These are phyloP conservation scores for Hydrangea macrophylla DNA, from an alignment of 148 eudicot species.

Conservation along the genomic window DNA sequence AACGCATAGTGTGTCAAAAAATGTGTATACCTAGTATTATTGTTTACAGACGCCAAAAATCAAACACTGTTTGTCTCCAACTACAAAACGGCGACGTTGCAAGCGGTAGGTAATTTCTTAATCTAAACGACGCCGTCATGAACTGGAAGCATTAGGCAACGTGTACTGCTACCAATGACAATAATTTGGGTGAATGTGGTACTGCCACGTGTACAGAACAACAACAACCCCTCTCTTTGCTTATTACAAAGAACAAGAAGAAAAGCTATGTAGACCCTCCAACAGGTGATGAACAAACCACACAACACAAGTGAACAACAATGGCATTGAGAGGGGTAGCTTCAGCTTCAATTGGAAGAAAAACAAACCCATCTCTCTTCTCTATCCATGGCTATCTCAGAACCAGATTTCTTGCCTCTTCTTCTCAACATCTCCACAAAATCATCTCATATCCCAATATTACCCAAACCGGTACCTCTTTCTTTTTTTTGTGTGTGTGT, in stretches of 20 bases:
- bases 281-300: neutral
- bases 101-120: neutral
- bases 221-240: neutral
- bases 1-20: no score
- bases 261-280: neutral
- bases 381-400: slow-evolving; percentile 13
- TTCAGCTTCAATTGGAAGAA: slow-evolving; percentile 35
- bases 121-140: neutral
- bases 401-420: slow-evolving; percentile 13
- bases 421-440: slow-evolving; percentile 15
- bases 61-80: neutral
- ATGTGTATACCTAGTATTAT: no score
- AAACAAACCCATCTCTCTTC: slow-evolving; percentile 22
- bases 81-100: neutral
- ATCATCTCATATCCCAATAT: slow-evolving; percentile 17
- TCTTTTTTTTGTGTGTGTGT: neutral
- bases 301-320: neutral
- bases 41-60: neutral
- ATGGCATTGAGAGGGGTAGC: slow-evolving; percentile 51
- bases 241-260: neutral
- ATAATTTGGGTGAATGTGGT: slow-evolving; percentile 9
- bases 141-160: neutral
- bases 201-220: slow-evolving; percentile 21
- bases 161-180: neutral
- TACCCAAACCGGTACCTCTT: slow-evolving; percentile 24